A percentile compares a stretch with the other conserved stretches of the same genome.
These are phyloP conservation scores for Cyclaneusma minus DNA, from an alignment of 2,329 filamentous ascomycete species.

Conservation along the genomic window DNA sequence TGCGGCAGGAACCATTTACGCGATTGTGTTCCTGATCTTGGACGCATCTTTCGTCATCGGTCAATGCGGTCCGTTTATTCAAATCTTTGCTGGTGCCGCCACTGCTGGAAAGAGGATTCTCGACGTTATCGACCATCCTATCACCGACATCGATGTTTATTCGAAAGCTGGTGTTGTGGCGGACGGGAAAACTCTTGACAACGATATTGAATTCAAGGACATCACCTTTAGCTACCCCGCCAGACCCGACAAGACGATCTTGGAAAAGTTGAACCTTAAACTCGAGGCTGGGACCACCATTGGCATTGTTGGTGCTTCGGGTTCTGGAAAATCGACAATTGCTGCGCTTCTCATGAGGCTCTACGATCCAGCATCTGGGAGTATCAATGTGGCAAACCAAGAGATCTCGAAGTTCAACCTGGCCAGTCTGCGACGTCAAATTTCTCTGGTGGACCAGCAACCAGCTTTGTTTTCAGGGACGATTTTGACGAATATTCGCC, in stretches of 20 bases:
- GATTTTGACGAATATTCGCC: no score
- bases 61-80: constrained; percentile 11
- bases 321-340: constrained; percentile 26
- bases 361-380: constrained; percentile 30
- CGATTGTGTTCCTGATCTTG: constrained; percentile 35
- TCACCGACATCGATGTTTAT: constrained; percentile 21
- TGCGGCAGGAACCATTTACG: constrained; percentile 33
- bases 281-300: constrained; percentile 20
- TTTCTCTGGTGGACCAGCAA: constrained; percentile 14
- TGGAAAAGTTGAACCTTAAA: constrained; percentile 17
- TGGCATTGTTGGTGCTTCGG: constrained; percentile 27
- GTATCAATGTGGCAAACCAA: constrained; percentile 18
- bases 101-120: constrained; percentile 29
- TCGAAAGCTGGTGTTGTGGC: constrained; percentile 9
- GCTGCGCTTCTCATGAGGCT: constrained; percentile 25
- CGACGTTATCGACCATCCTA: constrained; percentile 24
- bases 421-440: constrained; percentile 7
- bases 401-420: constrained; percentile 11
- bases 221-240: constrained; percentile 20
- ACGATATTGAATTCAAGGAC: constrained; percentile 18
- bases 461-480: constrained; percentile 11
- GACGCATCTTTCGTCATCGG: constrained; percentile 28
- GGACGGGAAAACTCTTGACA: constrained; percentile 9
- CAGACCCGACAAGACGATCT: constrained; percentile 13
- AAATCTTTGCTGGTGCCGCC: constrained; percentile 22